These are phyloP conservation scores for Dinochytrium kinnereticum DNA, from an alignment of 371 early-diverging fungal genomes.

Conservation along the genomic window DNA sequence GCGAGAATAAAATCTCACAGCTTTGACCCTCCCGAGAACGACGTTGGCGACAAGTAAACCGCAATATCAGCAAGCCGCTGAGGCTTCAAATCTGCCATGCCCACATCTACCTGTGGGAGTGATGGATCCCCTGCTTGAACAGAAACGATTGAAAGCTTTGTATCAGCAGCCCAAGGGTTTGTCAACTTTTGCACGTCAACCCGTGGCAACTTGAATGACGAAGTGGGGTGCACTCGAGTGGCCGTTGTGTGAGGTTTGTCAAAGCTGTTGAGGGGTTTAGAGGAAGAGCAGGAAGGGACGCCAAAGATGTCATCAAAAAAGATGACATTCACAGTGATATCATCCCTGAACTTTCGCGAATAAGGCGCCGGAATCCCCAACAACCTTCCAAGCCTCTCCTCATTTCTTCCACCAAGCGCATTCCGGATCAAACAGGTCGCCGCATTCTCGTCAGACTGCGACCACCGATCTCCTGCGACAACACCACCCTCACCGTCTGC, in stretches of 20 bases:
- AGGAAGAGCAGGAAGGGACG: no score
- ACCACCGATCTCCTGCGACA: no score
- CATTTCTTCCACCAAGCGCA: constrained; percentile 68
- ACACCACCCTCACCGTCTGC: constrained; percentile 25
- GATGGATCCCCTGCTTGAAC: not conserved
- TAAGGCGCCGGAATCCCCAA: constrained; percentile 65
- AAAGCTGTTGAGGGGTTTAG: no score
- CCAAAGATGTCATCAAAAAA: constrained; percentile 56
- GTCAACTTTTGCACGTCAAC: not conserved
- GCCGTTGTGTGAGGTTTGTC: no score
- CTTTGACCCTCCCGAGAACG: not conserved
- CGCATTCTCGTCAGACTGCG: constrained; percentile 67
- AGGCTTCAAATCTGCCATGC: constrained; percentile 17
- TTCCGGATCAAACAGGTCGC: constrained; percentile 87
- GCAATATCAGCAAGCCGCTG: constrained; percentile 21
- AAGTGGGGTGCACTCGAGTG: no score
- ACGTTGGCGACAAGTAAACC: constrained; percentile 13
- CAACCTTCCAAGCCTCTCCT: constrained; percentile 39
- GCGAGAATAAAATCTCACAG: not conserved
- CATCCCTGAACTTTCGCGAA: constrained; percentile 85
- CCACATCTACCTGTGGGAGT: constrained; percentile 22
- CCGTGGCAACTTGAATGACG: not conserved
- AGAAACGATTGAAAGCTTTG: not conserved
- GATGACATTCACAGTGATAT: constrained; percentile 90
- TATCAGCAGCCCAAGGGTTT: not conserved